Conservation (phyloP, 2,329 filamentous ascomycete genomes). For the Verticillium dahliae region DNA sequence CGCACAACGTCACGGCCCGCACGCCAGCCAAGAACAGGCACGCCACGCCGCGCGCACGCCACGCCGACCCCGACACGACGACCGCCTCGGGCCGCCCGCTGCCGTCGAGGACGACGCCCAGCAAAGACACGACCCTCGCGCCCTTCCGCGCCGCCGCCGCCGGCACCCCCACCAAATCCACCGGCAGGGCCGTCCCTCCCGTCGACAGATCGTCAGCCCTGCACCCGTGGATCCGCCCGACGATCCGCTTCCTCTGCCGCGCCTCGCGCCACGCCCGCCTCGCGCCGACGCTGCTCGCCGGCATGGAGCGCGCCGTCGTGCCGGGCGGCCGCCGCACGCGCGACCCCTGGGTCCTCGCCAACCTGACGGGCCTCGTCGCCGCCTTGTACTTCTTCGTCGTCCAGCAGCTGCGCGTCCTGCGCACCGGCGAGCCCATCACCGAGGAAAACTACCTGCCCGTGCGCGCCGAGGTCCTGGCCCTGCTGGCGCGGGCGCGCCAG, state of each 20-base stretch:
- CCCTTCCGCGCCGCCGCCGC: conserved; percentile 34
- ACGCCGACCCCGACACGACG: conserved; percentile 14
- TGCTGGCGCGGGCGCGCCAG: conserved; percentile 28
- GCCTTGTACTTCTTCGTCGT: conserved; percentile 56
- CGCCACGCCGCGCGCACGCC: conserved; percentile 19
- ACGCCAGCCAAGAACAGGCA: conserved; percentile 22
- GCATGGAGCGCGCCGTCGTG: conserved; percentile 52
- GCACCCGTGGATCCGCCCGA: conserved; percentile 63
- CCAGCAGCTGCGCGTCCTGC: conserved; percentile 37
- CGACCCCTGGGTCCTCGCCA: conserved; percentile 41
- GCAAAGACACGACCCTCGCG: conserved; percentile 36
- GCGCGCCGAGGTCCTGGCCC: conserved; percentile 30
- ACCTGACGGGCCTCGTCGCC: conserved; percentile 49
- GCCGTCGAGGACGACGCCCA: conserved; percentile 29
- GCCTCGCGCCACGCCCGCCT: conserved; percentile 54
- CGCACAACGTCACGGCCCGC: conserved; percentile 27
- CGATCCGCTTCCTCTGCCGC: conserved; percentile 59
- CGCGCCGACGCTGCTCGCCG: conserved; percentile 68
- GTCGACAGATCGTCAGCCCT: conserved; percentile 26
- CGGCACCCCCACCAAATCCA: conserved; percentile 33
- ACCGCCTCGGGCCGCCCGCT: conserved; percentile 16
- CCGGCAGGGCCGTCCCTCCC: conserved; percentile 19
- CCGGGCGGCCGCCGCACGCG: conserved; percentile 35
- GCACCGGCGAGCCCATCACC: conserved; percentile 29
- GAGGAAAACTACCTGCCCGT: conserved; percentile 37